These are phyloP conservation scores for Phellopilus nigrolimitatus DNA, from an alignment of 1,284 basidiomycete species.

Conservation along the genomic window DNA sequence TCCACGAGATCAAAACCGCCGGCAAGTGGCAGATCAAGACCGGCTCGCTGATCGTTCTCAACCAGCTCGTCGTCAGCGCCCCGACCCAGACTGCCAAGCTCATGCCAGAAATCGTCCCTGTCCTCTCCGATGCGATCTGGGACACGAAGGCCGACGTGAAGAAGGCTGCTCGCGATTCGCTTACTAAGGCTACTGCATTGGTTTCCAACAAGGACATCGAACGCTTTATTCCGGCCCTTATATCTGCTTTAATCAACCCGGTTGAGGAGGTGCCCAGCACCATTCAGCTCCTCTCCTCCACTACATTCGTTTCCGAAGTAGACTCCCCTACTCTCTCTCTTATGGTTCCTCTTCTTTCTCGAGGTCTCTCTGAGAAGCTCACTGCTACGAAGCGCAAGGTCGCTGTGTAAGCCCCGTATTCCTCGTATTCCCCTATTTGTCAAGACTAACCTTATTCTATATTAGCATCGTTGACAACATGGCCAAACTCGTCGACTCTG, in stretches of 20 bases:
- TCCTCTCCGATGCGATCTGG: constrained; percentile 97
- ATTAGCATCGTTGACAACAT: constrained; percentile 93
- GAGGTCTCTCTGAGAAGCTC: constrained; percentile 93
- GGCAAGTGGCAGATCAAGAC: constrained; percentile 99
- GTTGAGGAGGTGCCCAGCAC: constrained; percentile 99
- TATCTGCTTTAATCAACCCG: constrained; percentile 97
- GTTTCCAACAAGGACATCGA: constrained; percentile 99
- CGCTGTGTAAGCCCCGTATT: constrained; percentile 64
- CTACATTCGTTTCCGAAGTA: constrained; percentile 99
- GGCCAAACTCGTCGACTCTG: constrained; percentile 96
- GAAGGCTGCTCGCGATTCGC: constrained; percentile 94
- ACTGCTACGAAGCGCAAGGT: constrained; percentile 97
- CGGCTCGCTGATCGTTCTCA: constrained; percentile 79
- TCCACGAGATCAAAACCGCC: constrained; percentile 92
- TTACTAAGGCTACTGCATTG: constrained; percentile 90
- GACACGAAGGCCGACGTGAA: constrained; percentile 99
- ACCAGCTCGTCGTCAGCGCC: constrained; percentile 86
- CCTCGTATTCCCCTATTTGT: constrained; percentile 21
- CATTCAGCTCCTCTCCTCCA: constrained; percentile 94
- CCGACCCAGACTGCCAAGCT: constrained; percentile 84
- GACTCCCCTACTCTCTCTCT: constrained; percentile 98
- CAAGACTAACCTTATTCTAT: constrained; percentile 22
- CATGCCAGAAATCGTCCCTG: constrained; percentile 95
- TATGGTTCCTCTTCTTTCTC: constrained; percentile 95
- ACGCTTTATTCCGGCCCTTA: constrained; percentile 96